Percentiles rank a stretch among this genome's conserved stretches.
Conservation (phyloP, 2,329 filamentous ascomycete genomes). For the Apiospora malaysiana region DNA sequence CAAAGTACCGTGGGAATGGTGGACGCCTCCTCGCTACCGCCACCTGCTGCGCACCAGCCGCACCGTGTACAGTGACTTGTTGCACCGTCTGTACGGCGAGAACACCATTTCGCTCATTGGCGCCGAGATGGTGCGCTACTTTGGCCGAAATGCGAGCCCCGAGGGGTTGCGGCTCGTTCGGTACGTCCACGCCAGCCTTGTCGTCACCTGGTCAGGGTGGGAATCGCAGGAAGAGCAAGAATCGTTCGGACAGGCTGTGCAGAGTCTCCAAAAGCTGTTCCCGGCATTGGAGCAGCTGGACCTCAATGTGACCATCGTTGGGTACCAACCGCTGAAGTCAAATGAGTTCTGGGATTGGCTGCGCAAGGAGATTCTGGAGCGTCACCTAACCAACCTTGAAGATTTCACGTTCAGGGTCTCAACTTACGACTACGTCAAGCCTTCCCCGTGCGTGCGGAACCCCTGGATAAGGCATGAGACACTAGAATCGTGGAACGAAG, state of each 20-base stretch:
- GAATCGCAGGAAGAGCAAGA: slow-evolving; percentile 21
- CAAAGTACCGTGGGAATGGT: neutral
- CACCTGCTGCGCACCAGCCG: slow-evolving; percentile 27
- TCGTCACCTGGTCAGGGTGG: slow-evolving; percentile 23
- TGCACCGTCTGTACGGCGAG: slow-evolving; percentile 28
- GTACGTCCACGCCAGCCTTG: slow-evolving; percentile 27
- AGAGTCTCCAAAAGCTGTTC: slow-evolving; percentile 22
- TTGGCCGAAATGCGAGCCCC: slow-evolving; percentile 30
- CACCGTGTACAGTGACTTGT: slow-evolving; percentile 26
- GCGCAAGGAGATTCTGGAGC: slow-evolving; percentile 26
- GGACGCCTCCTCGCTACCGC: neutral
- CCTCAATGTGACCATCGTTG: slow-evolving; percentile 27
- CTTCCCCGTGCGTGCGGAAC: neutral
- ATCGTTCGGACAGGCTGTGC: slow-evolving; percentile 22
- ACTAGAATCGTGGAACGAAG: neutral
- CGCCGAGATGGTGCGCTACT: slow-evolving; percentile 29
- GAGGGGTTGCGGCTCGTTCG: slow-evolving; percentile 28
- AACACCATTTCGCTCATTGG: slow-evolving; percentile 31
- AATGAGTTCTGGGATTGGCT: slow-evolving; percentile 29
- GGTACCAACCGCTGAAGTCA: slow-evolving; percentile 28
- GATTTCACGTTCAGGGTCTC: slow-evolving; percentile 29
- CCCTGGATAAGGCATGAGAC: too few species aligned
- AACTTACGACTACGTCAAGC: slow-evolving; percentile 7
- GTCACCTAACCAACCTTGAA: slow-evolving; percentile 27
- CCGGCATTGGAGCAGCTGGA: slow-evolving; percentile 28